phyloP scores from a whole-genome alignment of 257 asterid species.

The Thymus mandschuricus region DNA sequence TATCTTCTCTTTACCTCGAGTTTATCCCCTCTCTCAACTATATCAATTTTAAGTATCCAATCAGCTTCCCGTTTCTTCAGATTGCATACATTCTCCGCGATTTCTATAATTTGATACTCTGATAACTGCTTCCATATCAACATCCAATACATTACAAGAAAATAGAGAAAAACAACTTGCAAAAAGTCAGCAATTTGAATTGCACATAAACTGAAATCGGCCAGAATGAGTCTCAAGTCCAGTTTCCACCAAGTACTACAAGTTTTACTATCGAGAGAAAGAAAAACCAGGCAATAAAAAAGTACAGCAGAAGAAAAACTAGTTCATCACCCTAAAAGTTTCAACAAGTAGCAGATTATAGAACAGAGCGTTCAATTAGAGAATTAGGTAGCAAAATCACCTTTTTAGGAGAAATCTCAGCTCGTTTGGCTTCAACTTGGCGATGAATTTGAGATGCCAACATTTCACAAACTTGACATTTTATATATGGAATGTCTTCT shows the following conservation, averaged over 20 bases:
- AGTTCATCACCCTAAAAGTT: neutral
- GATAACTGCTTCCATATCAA: slow-evolving; percentile 54
- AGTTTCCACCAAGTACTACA: neutral
- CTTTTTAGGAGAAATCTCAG: slow-evolving; percentile 75
- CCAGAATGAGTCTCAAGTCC: neutral
- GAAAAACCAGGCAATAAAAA: neutral
- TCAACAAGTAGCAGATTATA: neutral
- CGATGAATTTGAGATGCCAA: slow-evolving; percentile 63
- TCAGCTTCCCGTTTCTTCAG: slow-evolving; percentile 95
- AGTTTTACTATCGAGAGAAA: neutral
- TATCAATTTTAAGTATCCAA: slow-evolving; percentile 96
- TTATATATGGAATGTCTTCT: slow-evolving; percentile 85
- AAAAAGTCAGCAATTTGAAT: neutral
- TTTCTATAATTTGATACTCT: slow-evolving; percentile 85
- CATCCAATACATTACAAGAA: slow-evolving; percentile 8
- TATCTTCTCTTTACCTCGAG: slow-evolving; percentile 59
- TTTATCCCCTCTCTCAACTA: slow-evolving; percentile 80
- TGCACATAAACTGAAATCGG: slow-evolving; percentile 1
- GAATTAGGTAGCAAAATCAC: slow-evolving; percentile 39
- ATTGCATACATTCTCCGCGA: slow-evolving; percentile 93
- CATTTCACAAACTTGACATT: slow-evolving; percentile 81
- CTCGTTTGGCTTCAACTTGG: slow-evolving; percentile 73
- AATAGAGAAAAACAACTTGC: neutral
- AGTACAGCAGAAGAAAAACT: neutral
- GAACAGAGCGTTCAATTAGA: neutral